Percentiles rank a stretch among this genome's conserved stretches.
phyloP scores from a whole-genome alignment of 495 filamentous ascomycete species.

The Hypomontagnella monticulosa region DNA sequence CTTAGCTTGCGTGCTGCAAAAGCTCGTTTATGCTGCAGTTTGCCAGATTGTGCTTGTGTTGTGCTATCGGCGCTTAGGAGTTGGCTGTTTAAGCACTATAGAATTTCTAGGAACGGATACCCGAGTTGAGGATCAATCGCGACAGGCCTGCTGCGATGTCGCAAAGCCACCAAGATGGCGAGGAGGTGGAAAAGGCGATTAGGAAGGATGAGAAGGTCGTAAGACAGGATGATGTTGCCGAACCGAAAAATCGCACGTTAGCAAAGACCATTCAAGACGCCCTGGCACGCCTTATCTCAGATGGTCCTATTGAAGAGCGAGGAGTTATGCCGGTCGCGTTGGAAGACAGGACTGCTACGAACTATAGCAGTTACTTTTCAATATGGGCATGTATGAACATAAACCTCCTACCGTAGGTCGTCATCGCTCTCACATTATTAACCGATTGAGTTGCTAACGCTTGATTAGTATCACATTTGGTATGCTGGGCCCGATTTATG shows the following conservation, averaged over 20 bases:
- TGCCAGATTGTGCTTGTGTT: background rate
- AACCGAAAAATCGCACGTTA: constrained; percentile 6
- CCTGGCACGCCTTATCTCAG: constrained; percentile 12
- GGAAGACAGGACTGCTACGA: constrained; percentile 59
- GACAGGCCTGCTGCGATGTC: constrained; percentile 2
- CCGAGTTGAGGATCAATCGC: background rate
- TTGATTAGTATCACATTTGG: constrained; percentile 62
- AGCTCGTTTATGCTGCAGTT: background rate
- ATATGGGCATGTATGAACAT: constrained; percentile 57
- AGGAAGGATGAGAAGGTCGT: constrained; percentile 25
- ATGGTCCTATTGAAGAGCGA: constrained; percentile 51
- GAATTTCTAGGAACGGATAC: background rate
- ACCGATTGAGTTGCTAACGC: constrained; percentile 33
- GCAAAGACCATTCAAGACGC: background rate
- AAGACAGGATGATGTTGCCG: constrained; percentile 8
- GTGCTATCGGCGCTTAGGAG: constrained; percentile 3
- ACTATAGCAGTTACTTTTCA: constrained; percentile 59
- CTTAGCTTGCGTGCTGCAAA: background rate
- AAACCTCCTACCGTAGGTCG: constrained; percentile 55
- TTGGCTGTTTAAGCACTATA: too few relatives aligned
- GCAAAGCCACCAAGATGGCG: background rate
- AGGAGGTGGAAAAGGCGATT: background rate
- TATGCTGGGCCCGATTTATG: constrained; percentile 63
- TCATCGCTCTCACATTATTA: background rate
- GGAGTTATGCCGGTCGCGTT: constrained; percentile 62